Evolutionary conservation across 768 basidiomycete species (phyloP).

Genomic region (Dacryopinax spathularia): DNA sequence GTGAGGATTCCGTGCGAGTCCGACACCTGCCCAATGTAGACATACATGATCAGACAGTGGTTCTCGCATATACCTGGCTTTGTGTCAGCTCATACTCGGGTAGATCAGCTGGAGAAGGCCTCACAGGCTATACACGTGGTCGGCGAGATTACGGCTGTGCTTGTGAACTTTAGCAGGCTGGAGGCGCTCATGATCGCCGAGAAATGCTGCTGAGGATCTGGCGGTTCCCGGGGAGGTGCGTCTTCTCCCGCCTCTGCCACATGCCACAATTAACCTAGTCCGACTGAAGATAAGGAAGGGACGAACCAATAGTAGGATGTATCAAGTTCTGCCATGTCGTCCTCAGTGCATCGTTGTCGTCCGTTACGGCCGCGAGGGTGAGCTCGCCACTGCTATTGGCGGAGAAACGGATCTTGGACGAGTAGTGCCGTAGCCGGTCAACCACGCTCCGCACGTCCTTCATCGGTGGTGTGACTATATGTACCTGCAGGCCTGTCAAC

Average conservation of each 20-base stretch:
- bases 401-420: constrained; percentile 50
- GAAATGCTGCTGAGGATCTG: constrained; percentile 45
- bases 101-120: constrained; percentile 19
- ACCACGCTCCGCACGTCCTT: constrained; percentile 64
- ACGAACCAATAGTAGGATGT: constrained; percentile 43
- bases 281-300: not conserved
- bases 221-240: constrained; percentile 24
- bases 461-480: constrained; percentile 62
- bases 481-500: constrained; percentile 36
- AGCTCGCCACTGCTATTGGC: constrained; percentile 52
- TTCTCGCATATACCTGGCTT: constrained; percentile 58
- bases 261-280: not conserved
- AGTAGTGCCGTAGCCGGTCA: constrained; percentile 56
- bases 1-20: constrained; percentile 75
- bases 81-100: not conserved
- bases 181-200: constrained; percentile 55
- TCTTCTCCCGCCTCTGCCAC: constrained; percentile 14
- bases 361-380: constrained; percentile 45
- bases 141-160: constrained; percentile 62
- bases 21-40: constrained; percentile 69
- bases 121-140: constrained; percentile 66
- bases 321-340: constrained; percentile 65
- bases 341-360: constrained; percentile 53
- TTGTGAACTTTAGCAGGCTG: constrained; percentile 70
- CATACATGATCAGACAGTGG: constrained; percentile 76